Evolutionary conservation across 2,329 filamentous ascomycete genomes (phyloP).

Genomic region (Parasarocladium wereldwijsianum): DNA sequence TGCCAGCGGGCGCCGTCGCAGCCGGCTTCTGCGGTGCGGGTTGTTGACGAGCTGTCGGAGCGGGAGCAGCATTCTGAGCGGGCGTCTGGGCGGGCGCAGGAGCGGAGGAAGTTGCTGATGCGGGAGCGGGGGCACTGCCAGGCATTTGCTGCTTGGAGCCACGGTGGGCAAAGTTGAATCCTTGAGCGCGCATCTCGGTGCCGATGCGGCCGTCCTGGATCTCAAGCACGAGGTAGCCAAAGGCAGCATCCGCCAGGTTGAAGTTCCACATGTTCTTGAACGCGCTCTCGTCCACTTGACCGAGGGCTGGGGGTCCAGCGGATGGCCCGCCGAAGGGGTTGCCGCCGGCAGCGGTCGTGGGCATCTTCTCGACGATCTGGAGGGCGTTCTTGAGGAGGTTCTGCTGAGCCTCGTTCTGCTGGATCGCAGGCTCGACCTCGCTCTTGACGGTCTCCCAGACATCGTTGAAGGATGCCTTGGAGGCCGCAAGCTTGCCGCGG

Average conservation of each 20-base stretch:
- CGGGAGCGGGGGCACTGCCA: constrained; percentile 14
- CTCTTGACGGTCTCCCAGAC: constrained; percentile 98
- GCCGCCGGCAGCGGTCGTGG: constrained; percentile 80
- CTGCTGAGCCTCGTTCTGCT: constrained; percentile 87
- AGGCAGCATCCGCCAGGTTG: constrained; percentile 92
- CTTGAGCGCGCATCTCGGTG: constrained; percentile 96
- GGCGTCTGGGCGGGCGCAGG: constrained; percentile 21
- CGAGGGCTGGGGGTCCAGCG: constrained; percentile 55
- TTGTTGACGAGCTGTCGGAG: constrained; percentile 20
- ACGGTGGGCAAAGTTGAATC: constrained; percentile 97
- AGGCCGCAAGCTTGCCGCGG: constrained; percentile 92
- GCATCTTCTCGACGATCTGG: constrained; percentile 96
- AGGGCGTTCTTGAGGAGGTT: constrained; percentile 82
- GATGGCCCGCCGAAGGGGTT: constrained; percentile 90
- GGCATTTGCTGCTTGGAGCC: constrained; percentile 57
- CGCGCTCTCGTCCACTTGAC: constrained; percentile 92
- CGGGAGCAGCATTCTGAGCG: constrained; percentile 19
- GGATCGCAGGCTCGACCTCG: constrained; percentile 88
- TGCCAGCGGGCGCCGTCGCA: constrained; percentile 19
- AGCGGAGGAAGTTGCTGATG: constrained; percentile 14
- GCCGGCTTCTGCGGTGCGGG: constrained; percentile 27
- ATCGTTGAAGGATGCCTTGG: constrained; percentile 96
- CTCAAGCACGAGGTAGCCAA: constrained; percentile 89
- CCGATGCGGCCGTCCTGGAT: constrained; percentile 92
- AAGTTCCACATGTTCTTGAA: constrained; percentile 99